Percentiles rank a stretch among this genome's conserved stretches.
Evolutionary conservation across 176 grass and related monocot genomes (phyloP).

Genomic region (Triticum urartu): DNA sequence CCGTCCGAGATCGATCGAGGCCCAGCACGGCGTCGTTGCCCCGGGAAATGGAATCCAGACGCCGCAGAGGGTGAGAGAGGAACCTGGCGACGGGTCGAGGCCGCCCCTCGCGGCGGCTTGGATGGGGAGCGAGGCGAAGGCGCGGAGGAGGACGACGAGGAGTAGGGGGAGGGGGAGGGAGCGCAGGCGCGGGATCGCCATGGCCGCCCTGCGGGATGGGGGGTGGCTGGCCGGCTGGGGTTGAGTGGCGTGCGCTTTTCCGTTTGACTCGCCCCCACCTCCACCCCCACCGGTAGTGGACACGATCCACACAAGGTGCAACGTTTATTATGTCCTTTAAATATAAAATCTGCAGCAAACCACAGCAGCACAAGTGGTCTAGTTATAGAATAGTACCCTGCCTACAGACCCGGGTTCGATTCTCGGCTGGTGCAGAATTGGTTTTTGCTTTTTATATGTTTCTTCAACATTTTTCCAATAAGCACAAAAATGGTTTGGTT

Average conservation of each 20-base stretch:
- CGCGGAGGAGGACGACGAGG: constrained; percentile 11
- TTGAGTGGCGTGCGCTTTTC: not conserved
- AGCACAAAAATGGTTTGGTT: too few species aligned
- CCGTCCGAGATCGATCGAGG: not conserved
- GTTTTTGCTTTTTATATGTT: too few species aligned
- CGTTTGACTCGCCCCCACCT: not conserved
- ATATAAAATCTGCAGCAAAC: too few species aligned
- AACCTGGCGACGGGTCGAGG: constrained; percentile 25
- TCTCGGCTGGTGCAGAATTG: constrained; percentile 44
- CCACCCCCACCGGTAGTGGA: not conserved
- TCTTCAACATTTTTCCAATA: too few species aligned
- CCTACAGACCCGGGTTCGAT: constrained; percentile 78
- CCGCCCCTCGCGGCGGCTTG: constrained; percentile 23
- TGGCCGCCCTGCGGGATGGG: not conserved
- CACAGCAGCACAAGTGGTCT: not conserved
- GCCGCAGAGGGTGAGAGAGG: not conserved
- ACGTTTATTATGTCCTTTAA: too few species aligned
- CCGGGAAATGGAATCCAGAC: too few species aligned
- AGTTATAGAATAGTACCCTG: constrained; percentile 68
- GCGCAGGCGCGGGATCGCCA: constrained; percentile 40
- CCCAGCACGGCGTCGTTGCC: not conserved
- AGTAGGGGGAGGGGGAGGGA: constrained; percentile 7
- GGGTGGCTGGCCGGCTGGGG: not conserved
- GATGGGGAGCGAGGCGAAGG: not conserved
- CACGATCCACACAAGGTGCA: too few species aligned